phyloP scores from a whole-genome alignment of 306 rosid genomes.

The Citrullus mucosospermus region DNA sequence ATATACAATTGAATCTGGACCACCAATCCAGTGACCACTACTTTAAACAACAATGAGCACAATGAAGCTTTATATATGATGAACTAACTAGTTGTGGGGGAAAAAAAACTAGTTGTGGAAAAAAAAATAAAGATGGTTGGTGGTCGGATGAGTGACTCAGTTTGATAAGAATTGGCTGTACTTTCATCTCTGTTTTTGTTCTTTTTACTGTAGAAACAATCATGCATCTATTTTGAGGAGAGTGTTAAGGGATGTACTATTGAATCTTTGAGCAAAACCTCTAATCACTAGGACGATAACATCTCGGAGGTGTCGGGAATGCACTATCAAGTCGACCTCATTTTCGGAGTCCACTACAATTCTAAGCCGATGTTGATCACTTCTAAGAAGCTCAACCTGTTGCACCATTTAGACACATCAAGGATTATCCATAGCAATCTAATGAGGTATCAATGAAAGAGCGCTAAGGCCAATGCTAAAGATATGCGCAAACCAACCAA shows the following conservation, averaged over 20 bases:
- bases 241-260: slow-evolving; percentile 92
- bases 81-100: neutral
- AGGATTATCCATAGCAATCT: neutral
- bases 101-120: neutral
- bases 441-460: neutral
- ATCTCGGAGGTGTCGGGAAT: slow-evolving; percentile 90
- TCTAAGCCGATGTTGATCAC: slow-evolving; percentile 78
- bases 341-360: slow-evolving; percentile 78
- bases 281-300: slow-evolving; percentile 79
- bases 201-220: neutral
- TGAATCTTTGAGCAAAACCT: slow-evolving; percentile 91
- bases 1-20: slow-evolving; percentile 4
- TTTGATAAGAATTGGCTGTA: slow-evolving; percentile 1
- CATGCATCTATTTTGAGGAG: slow-evolving; percentile 87
- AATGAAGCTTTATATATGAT: neutral
- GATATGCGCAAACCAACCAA: neutral
- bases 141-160: neutral
- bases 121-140: neutral
- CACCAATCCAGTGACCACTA: neutral
- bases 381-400: slow-evolving; percentile 89
- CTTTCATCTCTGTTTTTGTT: neutral
- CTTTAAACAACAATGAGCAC: neutral
- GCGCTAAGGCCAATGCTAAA: neutral
- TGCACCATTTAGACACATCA: slow-evolving; percentile 1
- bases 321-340: slow-evolving; percentile 88